Base-by-base conservation (phyloP, 306 rosid genomes). In the Inga leiocalycina region DNA sequence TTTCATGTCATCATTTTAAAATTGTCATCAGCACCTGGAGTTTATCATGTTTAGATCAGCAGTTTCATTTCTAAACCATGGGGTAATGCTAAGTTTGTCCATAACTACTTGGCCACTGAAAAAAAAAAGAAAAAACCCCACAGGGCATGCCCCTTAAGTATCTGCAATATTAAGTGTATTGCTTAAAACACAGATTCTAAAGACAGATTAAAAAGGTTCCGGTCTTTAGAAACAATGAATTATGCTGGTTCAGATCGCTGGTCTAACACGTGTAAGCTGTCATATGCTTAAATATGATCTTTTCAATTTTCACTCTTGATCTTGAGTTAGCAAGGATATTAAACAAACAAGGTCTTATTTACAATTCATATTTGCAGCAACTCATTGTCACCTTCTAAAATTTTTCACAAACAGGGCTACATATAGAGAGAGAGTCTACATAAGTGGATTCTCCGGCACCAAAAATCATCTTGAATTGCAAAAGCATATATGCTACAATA, bases 331-430 rank as follows among this genome's bases (percentile, higher is more conserved):
- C 54, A 65, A 39, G 54, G 61, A 75, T 64, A 74, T 39, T 69
- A 76, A 79, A 84, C 56, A 82, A 85, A 82, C 71, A 77, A 41
- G 67, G 61, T 86, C 81, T 85, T 90, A 87, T 91, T 87, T 87
- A 90, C 91, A 89, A 75, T 79, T 91, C 78, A 77, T 85, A 83
- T 81, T 78, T 52, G 91, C 86, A 82, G 80, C 85, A 85, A 85
- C 91, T 90, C 88, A 83, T 62, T 62, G 74, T 81, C 80, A 71
- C 85, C 79, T 85, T 78, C 86, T 89, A 80, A 80, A 78, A 39
- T 20, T 84, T 89, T 82, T 88, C 86, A 85, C 86, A 87, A 86
- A 86, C 80, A 79, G 87, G 82, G 91, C 91, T 88, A 86, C 90
- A 84, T 87, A 75, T 61, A 84, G 66, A 81, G 65, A 81, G 88